Evolutionary conservation across 257 asterid genomes (phyloP).

Genomic region (Ligustrum vulgare): DNA sequence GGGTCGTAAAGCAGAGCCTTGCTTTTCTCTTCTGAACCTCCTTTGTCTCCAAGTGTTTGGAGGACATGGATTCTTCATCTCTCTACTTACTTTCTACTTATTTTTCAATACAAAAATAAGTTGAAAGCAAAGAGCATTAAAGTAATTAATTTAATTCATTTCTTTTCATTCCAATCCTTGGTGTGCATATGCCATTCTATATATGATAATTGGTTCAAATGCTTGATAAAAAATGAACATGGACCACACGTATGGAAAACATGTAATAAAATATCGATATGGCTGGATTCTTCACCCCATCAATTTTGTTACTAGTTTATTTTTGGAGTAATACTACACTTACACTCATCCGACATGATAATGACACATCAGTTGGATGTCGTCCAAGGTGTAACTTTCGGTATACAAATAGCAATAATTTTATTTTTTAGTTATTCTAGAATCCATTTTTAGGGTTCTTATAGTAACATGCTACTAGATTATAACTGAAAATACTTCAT

Average conservation of each 20-base stretch:
- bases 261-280: not conserved
- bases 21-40: constrained; percentile 70
- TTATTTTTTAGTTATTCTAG: too few species aligned
- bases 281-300: too few species aligned
- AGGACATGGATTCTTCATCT: constrained; percentile 80
- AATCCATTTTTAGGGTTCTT: constrained; percentile 16
- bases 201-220: too few species aligned
- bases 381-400: too few species aligned
- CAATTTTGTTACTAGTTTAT: not conserved
- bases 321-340: too few species aligned
- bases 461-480: constrained; percentile 20
- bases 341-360: too few species aligned
- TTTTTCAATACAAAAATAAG: not conserved
- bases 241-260: not conserved
- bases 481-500: constrained; percentile 20
- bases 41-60: constrained; percentile 95
- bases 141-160: too few species aligned
- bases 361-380: too few species aligned
- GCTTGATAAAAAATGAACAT: not conserved
- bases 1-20: constrained; percentile 76
- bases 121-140: not conserved
- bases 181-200: not conserved
- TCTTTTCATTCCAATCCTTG: not conserved
- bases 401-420: too few species aligned
- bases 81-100: constrained; percentile 20